A percentile compares a stretch with the other conserved stretches of the same genome.
phyloP scores from a whole-genome alignment of 805 yeast species.

The Kodamaea sagamina region DNA sequence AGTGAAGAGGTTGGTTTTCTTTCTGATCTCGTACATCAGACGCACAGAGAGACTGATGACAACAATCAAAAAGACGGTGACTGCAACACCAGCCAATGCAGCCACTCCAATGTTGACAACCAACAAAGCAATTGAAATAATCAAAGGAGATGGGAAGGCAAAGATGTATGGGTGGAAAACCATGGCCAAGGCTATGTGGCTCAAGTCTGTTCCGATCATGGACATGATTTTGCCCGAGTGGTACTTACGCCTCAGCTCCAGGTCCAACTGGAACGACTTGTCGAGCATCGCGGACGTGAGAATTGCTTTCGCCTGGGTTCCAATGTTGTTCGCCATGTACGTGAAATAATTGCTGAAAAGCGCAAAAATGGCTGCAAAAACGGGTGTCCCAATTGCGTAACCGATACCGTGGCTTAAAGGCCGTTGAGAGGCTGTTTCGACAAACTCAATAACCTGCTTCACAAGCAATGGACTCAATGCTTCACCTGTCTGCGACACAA shows the following conservation, averaged over 20 bases:
- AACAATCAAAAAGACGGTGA: slow-evolving; percentile 30
- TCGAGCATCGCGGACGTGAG: slow-evolving; percentile 27
- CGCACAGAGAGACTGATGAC: slow-evolving; percentile 50
- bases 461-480: slow-evolving; percentile 39
- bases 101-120: slow-evolving; percentile 25
- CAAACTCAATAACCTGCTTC: slow-evolving; percentile 38
- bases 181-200: slow-evolving; percentile 27
- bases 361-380: slow-evolving; percentile 27
- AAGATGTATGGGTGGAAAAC: slow-evolving; percentile 27
- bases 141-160: slow-evolving; percentile 26
- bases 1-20: slow-evolving; percentile 61
- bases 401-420: slow-evolving; percentile 40
- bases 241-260: slow-evolving; percentile 22
- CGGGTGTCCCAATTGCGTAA: slow-evolving; percentile 39
- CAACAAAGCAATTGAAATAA: slow-evolving; percentile 26
- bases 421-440: slow-evolving; percentile 26
- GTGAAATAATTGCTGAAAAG: slow-evolving; percentile 26
- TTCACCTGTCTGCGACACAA: slow-evolving; percentile 27
- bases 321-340: slow-evolving; percentile 25
- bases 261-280: slow-evolving; percentile 24
- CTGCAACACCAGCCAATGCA: slow-evolving; percentile 28
- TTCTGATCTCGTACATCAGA: slow-evolving; percentile 47
- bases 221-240: slow-evolving; percentile 27
- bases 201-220: slow-evolving; percentile 30
- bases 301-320: slow-evolving; percentile 29